Evolutionary conservation across 345 rosid genomes (phyloP).

Genomic region (Durio zibethinus): DNA sequence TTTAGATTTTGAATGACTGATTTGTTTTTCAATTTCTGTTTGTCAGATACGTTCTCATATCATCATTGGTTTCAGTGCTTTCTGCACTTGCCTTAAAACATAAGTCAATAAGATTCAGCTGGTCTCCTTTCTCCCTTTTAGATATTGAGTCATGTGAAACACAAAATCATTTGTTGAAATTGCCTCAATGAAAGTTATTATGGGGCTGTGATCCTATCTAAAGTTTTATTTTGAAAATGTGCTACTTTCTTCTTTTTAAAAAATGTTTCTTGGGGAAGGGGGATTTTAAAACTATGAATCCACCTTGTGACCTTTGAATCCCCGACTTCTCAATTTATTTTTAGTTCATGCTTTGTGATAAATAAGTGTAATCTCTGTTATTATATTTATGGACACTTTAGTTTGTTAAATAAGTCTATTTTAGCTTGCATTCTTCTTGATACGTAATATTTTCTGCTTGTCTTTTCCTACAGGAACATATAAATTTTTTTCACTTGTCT

Average conservation of each 20-base stretch:
- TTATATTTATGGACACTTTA: background rate
- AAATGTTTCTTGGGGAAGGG: background rate
- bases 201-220: background rate
- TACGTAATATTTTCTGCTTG: background rate
- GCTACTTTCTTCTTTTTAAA: background rate
- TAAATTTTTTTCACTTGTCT: background rate
- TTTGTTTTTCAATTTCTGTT: background rate
- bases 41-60: conserved; percentile 63
- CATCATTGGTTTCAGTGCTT: conserved; percentile 67
- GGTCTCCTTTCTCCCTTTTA: background rate
- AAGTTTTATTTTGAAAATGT: background rate
- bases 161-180: background rate
- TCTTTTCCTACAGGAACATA: background rate
- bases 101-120: conserved; percentile 36
- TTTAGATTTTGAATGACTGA: background rate
- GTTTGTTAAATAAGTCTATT: background rate
- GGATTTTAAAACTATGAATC: background rate
- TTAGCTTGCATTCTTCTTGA: background rate
- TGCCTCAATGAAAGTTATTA: background rate
- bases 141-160: background rate
- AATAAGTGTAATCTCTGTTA: background rate
- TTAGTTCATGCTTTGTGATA: background rate
- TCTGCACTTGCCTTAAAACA: conserved; percentile 52
- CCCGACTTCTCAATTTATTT: background rate
- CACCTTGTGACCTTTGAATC: background rate